Percentiles rank a stretch among this genome's conserved stretches.
Evolutionary conservation across 805 yeast genomes (phyloP).

Genomic region (Metschnikowia picachoensis): DNA sequence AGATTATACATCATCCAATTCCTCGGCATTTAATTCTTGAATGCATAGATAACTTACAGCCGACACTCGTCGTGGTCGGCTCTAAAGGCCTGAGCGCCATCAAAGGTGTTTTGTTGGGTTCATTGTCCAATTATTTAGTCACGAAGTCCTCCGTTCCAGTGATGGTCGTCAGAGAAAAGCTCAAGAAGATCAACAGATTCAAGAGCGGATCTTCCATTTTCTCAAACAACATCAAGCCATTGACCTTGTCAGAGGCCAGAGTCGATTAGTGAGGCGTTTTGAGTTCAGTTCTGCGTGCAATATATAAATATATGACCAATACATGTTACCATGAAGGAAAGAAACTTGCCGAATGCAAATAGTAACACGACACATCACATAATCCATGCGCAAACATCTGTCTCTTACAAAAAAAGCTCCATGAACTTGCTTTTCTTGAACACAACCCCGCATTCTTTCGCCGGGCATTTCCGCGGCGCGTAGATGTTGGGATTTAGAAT

Average conservation of each 20-base stretch:
- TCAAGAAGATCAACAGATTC: constrained; percentile 63
- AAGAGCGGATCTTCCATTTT: constrained; percentile 46
- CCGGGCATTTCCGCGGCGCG: constrained; percentile 61
- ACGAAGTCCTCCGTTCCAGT: constrained; percentile 72
- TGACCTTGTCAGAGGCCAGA: constrained; percentile 47
- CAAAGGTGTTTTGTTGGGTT: constrained; percentile 70
- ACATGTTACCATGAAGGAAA: too few species aligned
- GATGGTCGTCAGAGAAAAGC: constrained; percentile 72
- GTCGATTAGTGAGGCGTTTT: constrained; percentile 26
- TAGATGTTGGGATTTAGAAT: constrained; percentile 37
- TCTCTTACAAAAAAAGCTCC: constrained; percentile 41
- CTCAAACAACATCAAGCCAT: constrained; percentile 52
- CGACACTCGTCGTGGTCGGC: constrained; percentile 72
- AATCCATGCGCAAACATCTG: too few species aligned
- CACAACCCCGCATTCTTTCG: constrained; percentile 41
- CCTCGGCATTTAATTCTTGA: constrained; percentile 70
- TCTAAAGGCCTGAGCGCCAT: constrained; percentile 70
- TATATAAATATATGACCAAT: too few species aligned
- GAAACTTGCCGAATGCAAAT: too few species aligned
- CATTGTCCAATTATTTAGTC: constrained; percentile 67
- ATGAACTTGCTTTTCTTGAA: constrained; percentile 49
- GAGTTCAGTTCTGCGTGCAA: too few species aligned
- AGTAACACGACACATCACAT: too few species aligned
- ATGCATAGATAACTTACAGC: constrained; percentile 65
- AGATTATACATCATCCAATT: constrained; percentile 71